phyloP scores from a whole-genome alignment of 1,284 basidiomycete species.

The Sanguinoderma infundibulare region DNA sequence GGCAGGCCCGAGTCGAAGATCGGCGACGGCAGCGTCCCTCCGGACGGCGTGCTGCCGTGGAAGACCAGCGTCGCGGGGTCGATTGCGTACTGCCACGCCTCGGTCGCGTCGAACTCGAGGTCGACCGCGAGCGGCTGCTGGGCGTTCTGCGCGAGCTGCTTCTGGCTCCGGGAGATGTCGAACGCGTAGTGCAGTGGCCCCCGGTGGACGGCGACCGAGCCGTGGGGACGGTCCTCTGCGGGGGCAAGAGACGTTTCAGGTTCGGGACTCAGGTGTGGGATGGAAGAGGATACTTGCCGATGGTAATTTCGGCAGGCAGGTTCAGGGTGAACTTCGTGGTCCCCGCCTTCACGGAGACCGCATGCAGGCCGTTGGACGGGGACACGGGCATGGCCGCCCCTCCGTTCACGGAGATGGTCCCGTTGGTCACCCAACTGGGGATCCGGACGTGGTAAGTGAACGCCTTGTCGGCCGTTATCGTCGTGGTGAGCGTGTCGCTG shows the following conservation, averaged over 20 bases:
- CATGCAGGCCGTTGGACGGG: conserved; percentile 52
- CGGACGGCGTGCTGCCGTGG: conserved; percentile 41
- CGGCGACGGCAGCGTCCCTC: conserved; percentile 50
- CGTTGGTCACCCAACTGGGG: conserved; percentile 56
- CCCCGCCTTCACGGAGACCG: conserved; percentile 47
- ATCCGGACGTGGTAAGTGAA: conserved; percentile 62
- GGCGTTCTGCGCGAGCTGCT: conserved; percentile 47
- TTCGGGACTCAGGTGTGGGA: background rate
- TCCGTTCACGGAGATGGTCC: conserved; percentile 54
- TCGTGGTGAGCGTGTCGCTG: conserved; percentile 54
- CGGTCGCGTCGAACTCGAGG: conserved; percentile 54
- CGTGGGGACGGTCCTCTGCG: conserved; percentile 53
- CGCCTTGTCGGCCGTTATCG: conserved; percentile 49
- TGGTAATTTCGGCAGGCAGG: conserved; percentile 52
- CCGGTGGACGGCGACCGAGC: conserved; percentile 58
- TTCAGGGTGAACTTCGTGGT: conserved; percentile 51
- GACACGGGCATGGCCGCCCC: conserved; percentile 39
- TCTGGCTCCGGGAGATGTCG: conserved; percentile 49
- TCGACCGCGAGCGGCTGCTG: conserved; percentile 55
- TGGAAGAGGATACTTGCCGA: conserved; percentile 37
- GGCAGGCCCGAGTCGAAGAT: conserved; percentile 59
- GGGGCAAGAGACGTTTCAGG: background rate
- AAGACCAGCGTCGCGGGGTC: conserved; percentile 57
- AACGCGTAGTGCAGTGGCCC: conserved; percentile 62
- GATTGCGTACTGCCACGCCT: conserved; percentile 58